Evolutionary conservation across 2,329 filamentous ascomycete species (phyloP).

Genomic region (Penicillium vulpinum): DNA sequence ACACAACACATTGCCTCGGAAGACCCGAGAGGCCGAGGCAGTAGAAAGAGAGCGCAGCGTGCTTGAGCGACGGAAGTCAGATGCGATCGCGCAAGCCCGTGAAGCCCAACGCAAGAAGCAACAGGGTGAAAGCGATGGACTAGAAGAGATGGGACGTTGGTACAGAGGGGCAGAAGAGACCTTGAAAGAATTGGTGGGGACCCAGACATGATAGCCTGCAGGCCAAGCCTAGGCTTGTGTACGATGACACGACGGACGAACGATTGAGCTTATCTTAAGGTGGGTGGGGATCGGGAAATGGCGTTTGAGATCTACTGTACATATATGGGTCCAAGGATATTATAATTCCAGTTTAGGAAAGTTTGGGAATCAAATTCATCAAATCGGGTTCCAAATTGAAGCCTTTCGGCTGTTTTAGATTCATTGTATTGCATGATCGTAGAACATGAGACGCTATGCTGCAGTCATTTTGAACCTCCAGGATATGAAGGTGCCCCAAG

Average conservation of each 20-base stretch:
- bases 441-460: constrained; percentile 43
- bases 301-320: constrained; percentile 27
- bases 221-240: not conserved
- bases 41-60: constrained; percentile 46
- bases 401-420: constrained; percentile 38
- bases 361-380: not conserved
- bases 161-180: constrained; percentile 44
- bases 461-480: constrained; percentile 41
- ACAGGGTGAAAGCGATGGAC: constrained; percentile 48
- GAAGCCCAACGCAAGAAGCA: constrained; percentile 46
- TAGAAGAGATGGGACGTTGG: constrained; percentile 50
- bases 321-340: constrained; percentile 6
- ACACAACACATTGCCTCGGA: constrained; percentile 46
- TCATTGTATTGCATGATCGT: constrained; percentile 43
- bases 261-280: constrained; percentile 1
- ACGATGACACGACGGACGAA: constrained; percentile 27
- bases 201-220: constrained; percentile 24
- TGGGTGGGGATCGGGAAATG: constrained; percentile 11
- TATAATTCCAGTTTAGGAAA: not conserved
- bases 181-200: constrained; percentile 42
- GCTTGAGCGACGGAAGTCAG: constrained; percentile 48
- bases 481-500: constrained; percentile 34
- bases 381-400: constrained; percentile 36
- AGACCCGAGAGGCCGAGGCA: constrained; percentile 46
- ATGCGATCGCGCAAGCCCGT: constrained; percentile 49